Evolutionary conservation across 306 rosid species (phyloP), one percentile per base, ranked within the genome.

Genomic region (Senna siamea): DNA sequence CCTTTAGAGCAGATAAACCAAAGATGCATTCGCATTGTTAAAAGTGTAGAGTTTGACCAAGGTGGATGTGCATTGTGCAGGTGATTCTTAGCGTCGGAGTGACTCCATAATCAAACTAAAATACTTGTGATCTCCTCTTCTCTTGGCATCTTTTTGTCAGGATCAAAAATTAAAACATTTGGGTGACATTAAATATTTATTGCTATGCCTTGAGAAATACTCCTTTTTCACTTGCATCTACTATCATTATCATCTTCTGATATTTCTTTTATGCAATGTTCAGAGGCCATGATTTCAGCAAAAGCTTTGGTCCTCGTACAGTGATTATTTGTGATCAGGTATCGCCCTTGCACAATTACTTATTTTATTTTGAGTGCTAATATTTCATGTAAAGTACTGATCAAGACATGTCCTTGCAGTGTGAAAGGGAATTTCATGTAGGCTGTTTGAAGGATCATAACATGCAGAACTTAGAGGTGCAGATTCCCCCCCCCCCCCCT

Each of bases 241-340:
- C 7, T 7, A 7, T 37, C 64, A 18, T 35, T 12, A 51, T 47
- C 47, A 46, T 12, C 51, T 79, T 20, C 1, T 65, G 60, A 79
- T 66, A 41, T 13, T 75, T 20, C 59, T 43, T 76, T 41, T n/a
- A 22, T 78, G 30, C 67, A 18, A 35, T 75, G 35, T 80, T 82
- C 82, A 91, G 98, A 12, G 54, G 83, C 55, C 88, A 82, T 40
- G 87, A 83, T 70, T 93, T 93, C 78, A 82, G 78, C 76, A 77
- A 62, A 50, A 84, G 12, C 22, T 93, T 91, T 76, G 89, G 93
- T 78, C 89, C 89, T 28, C 81, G 79, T 41, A 91, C 96, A 0
- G 85, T 93, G 70, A 84, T 93, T 62, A 85, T 89, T 38, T 93
- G 97, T 26, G 98, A 93, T 74, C 97, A 93, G 98, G 98, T 93